Base-by-base conservation (phyloP, 2,329 filamentous ascomycete genomes). In the Kalaharituber pfeilii region DNA sequence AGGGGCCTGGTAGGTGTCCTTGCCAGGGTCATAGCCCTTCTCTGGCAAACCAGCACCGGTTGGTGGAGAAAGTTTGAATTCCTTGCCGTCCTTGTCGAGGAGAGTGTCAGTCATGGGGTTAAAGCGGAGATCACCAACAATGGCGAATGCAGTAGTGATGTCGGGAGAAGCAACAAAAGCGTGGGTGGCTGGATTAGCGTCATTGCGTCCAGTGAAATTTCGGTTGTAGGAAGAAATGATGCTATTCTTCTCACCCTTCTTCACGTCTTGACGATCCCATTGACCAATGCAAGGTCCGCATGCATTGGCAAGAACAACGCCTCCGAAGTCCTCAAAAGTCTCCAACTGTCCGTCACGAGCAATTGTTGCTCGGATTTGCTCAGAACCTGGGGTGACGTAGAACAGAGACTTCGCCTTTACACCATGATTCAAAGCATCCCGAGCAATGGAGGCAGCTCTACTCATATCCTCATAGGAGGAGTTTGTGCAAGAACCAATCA, bases 191-290 rank as follows among this genome's bases (percentile, higher is more conserved):
- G 87, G 87, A 77, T 94, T 96, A 63, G 85, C 87, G 64, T 94
- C 88, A 71, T 96, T 96, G 69, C 91, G 86, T 62, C 89, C 89
- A 58, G 89, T 96, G 76, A 98, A 96, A 81, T 98, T 96, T 72
- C 91, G 87, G 83, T 98, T 98, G 82, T 95, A 98, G 26, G 91
- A 96, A 49, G 88, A 95, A 69, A 98, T 76, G 69, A 98, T 98
- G 5, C 87, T 93, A 81, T 98, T 98, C 66, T 87, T 75, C 65
- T 85, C 81, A 62, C 89, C 89, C 80, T 96, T 95, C 78, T 88
- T 84, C 54, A 95, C 86, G 64, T 96, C 89, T 62, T 74, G 76
- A 63, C 91, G 84, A 67, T 95, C 87, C 91, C 91, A 96, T 72
- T 96, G 89, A 60, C 86, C 87, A 69, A 93, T 88, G 73, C 85